Evolutionary conservation across 768 basidiomycete species (phyloP).

Genomic region (Lentinula edodes): DNA sequence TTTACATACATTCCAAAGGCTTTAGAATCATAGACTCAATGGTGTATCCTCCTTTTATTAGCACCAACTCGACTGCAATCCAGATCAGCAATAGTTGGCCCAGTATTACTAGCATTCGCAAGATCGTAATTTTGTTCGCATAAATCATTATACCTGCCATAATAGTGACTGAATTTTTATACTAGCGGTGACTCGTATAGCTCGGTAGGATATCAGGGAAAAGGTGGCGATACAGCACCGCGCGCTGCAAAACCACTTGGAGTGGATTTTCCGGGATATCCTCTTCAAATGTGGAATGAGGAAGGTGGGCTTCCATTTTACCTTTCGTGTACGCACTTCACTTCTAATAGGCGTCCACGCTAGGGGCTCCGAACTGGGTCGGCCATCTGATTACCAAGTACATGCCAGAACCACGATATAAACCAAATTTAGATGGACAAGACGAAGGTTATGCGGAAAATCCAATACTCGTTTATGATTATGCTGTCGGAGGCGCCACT

Average conservation of each 20-base stretch:
- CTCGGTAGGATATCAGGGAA: constrained; percentile 27
- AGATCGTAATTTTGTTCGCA: constrained; percentile 51
- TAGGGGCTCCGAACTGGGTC: constrained; percentile 51
- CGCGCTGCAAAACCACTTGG: constrained; percentile 42
- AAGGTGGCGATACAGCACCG: constrained; percentile 21
- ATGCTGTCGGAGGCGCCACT: constrained; percentile 48
- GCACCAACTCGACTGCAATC: background rate
- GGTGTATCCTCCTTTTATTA: background rate
- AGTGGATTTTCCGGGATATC: constrained; percentile 41
- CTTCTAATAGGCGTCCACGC: background rate
- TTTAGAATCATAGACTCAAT: background rate
- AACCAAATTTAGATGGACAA: constrained; percentile 21
- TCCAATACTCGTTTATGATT: constrained; percentile 50
- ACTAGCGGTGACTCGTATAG: constrained; percentile 61
- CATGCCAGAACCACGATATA: constrained; percentile 28
- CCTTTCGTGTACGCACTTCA: background rate
- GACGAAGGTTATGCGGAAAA: constrained; percentile 22
- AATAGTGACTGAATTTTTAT: background rate
- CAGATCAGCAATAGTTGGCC: background rate
- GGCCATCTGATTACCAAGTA: constrained; percentile 47
- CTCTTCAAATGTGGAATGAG: constrained; percentile 33
- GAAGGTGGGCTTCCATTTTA: constrained; percentile 10
- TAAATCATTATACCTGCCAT: background rate
- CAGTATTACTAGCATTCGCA: constrained; percentile 20
- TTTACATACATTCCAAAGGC: background rate